Evolutionary conservation across 441 rosid genomes (phyloP), one percentile per base, ranked within the genome.

Genomic region (Pelargonium cotyledonis): DNA sequence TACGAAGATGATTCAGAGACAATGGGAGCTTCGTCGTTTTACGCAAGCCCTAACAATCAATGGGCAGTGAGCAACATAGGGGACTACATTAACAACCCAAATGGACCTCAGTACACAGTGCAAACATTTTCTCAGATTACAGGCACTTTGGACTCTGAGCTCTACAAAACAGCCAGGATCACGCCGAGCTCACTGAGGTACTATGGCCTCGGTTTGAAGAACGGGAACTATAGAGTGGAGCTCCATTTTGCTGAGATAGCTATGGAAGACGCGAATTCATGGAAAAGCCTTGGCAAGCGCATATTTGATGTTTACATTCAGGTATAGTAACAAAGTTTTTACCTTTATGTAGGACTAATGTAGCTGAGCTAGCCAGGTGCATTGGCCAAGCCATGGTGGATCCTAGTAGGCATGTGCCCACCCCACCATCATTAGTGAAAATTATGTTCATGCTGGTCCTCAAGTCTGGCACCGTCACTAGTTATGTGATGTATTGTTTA

Each of bases 221-320:
- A 82, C 0, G 87, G 85, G 12, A 70, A 49, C 46, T 84, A 84
- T 78, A 76, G 21, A 2, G 61, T 84, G 14, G 73, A 78, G 73
- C 84, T 84, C 73, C 85, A 77, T 57, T 84, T 84, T 70, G 84
- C 87, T 4, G 87, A 81, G 78, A 84, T 80, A 11, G 68, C 11
- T 69, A 78, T 84, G 82, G 85, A 75, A 21, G 85, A 80, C 46
- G 62, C 73, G 0, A 66, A 0, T 19, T 78, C 87, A 8, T 84
- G 85, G 87, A 80, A 80, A 75, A 81, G 81, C 38, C 85, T 84
- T 15, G 85, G 85, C 7, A 70, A 80, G 73, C 87, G 87, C 60
- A 15, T 80, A 41, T 84, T 82, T 31, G 84, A 84, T 29, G 73
- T 84, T 44, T 80, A 81, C 74, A 75, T 81, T 71, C 85, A 84